Conservation (phyloP, 495 filamentous ascomycete genomes). For the Penicillium bovifimosum region DNA sequence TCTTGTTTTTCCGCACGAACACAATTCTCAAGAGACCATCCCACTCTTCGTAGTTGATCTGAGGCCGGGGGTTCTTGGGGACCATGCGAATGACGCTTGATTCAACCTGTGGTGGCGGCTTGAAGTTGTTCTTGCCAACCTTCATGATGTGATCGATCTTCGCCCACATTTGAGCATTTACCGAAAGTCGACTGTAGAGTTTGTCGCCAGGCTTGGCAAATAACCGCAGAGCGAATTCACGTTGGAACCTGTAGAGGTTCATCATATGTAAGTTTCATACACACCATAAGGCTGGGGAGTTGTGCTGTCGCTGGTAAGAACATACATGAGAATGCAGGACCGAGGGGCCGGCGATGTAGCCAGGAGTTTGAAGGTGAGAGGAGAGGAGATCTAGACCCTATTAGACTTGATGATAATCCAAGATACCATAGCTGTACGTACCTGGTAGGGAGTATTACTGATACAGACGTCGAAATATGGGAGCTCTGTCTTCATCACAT, state of each 20-base stretch:
- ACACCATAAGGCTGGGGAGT: neutral
- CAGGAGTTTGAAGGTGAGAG: slow-evolving; percentile 85
- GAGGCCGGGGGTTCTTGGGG: slow-evolving; percentile 73
- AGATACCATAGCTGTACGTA: slow-evolving; percentile 13
- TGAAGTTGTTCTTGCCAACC: slow-evolving; percentile 92
- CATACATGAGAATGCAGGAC: slow-evolving; percentile 76
- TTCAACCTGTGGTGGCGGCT: slow-evolving; percentile 87
- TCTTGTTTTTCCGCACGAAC: slow-evolving; percentile 76
- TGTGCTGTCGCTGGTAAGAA: slow-evolving; percentile 18
- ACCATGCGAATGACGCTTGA: slow-evolving; percentile 73
- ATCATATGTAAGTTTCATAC: neutral
- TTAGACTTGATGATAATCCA: neutral
- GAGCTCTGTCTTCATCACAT: slow-evolving; percentile 86
- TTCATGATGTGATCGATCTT: slow-evolving; percentile 85
- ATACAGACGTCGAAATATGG: slow-evolving; percentile 90
- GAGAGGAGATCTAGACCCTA: slow-evolving; percentile 67
- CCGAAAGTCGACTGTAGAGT: slow-evolving; percentile 78
- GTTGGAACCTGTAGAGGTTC: slow-evolving; percentile 41
- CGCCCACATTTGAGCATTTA: slow-evolving; percentile 94
- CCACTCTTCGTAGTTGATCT: slow-evolving; percentile 90
- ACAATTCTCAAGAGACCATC: slow-evolving; percentile 81
- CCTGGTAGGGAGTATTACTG: slow-evolving; percentile 87
- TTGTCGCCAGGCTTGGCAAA: slow-evolving; percentile 73
- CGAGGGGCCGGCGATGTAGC: slow-evolving; percentile 69
- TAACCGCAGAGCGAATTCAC: slow-evolving; percentile 71